Evolutionary conservation across 2,329 filamentous ascomycete genomes (phyloP), one percentile per base, ranked within the genome.

Genomic region (Amylocarpus encephaloides): DNA sequence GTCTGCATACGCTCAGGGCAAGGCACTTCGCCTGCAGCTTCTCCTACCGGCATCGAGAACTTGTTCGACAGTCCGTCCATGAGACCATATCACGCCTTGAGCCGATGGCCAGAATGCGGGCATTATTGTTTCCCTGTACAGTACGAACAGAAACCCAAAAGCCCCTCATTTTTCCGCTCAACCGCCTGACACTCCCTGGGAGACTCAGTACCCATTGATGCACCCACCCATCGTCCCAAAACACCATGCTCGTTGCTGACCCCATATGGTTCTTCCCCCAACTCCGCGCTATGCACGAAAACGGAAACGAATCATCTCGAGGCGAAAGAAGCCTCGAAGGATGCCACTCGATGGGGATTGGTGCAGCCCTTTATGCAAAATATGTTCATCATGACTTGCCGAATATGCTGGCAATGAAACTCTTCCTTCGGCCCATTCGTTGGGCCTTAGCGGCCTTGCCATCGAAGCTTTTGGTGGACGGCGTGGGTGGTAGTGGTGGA

Each of bases 371-470:
- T 15, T 2, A 22, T 38, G n/a, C 4, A 26, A 36, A 15, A 36
- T 36, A 15, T 12, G 19, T 18, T 18, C 34, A 5, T 45, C 40
- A 45, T 38, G 46, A 47, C 34, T 51, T 66, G 11, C 68, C 66
- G 59, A 77, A 75, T 9, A 77, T 58, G 3, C 64, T 66, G 3
- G 71, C 66, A 32, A 76, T 70, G 40, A 77, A 75, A 56, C 73
- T 77, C 62, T 70, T 76, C 55, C 69, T 70, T 43, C 67, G 64
- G 30, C 64, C 68, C 29, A 73, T 59, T 36, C 61, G 65, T 50
- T 61, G 60, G 5, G 45, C 55, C 49, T 59, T 61, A 32, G 61
- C 55, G 10, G 60, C 54, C 33, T 64, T 59, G 10, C 35, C 59
- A 12, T 56, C 38, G 10, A 40, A 29, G 40, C 54, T 60, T 22